Evolutionary conservation across 2,329 filamentous ascomycete species (phyloP).

Genomic region (Aspergillus sp.): DNA sequence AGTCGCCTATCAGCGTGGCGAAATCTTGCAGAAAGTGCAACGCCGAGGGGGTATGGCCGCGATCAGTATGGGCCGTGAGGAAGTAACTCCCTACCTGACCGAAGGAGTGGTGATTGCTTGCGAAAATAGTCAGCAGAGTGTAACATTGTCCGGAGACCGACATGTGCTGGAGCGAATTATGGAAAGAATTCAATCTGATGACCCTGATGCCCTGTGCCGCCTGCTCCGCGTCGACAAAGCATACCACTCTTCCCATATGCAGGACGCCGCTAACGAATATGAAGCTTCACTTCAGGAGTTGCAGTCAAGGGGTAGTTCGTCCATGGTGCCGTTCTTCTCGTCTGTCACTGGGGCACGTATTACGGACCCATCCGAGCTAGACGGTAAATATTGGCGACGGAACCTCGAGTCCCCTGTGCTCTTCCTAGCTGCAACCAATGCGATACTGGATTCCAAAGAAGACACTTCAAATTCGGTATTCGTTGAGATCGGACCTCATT

Average conservation of each 20-base stretch:
- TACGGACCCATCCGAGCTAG: neutral
- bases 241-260: slow-evolving; percentile 23
- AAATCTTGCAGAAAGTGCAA: neutral
- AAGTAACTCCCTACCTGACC: slow-evolving; percentile 4
- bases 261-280: neutral
- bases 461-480: neutral
- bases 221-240: slow-evolving; percentile 21
- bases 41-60: slow-evolving; percentile 12
- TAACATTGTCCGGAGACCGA: slow-evolving; percentile 19
- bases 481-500: slow-evolving; percentile 34
- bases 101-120: slow-evolving; percentile 17
- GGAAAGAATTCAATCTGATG: slow-evolving; percentile 7
- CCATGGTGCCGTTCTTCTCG: slow-evolving; percentile 9
- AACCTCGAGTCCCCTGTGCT: slow-evolving; percentile 22
- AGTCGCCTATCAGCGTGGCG: slow-evolving; percentile 20
- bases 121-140: slow-evolving; percentile 16
- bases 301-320: neutral
- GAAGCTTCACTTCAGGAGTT: neutral
- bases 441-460: neutral
- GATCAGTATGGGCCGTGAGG: slow-evolving; percentile 11
- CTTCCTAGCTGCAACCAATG: neutral
- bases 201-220: slow-evolving; percentile 9
- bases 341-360: neutral
- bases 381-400: slow-evolving; percentile 7
- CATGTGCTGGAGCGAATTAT: slow-evolving; percentile 2